Evolutionary conservation across 768 basidiomycete species (phyloP).

Genomic region (Collybia mongolica): DNA sequence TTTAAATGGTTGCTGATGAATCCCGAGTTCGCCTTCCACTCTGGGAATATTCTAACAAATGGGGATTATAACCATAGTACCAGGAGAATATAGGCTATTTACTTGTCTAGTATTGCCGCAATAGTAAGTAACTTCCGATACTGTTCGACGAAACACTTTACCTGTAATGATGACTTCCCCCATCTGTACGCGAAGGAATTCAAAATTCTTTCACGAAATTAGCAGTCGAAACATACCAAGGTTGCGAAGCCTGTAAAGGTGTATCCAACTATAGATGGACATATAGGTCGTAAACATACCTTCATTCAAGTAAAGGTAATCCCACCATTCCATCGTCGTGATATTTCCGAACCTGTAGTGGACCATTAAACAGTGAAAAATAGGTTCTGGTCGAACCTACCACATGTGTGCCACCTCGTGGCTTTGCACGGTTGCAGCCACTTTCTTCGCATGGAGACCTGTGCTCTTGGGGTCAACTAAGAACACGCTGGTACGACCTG

Average conservation of each 20-base stretch:
- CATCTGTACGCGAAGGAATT: constrained; percentile 45
- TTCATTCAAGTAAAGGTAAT: constrained; percentile 81
- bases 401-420: constrained; percentile 91
- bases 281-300: constrained; percentile 31
- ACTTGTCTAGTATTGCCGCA: constrained; percentile 45
- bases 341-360: constrained; percentile 81
- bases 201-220: background rate
- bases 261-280: background rate
- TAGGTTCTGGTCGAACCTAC: constrained; percentile 28
- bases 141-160: constrained; percentile 23
- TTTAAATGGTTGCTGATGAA: constrained; percentile 79
- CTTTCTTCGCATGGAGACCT: constrained; percentile 72
- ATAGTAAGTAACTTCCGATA: background rate
- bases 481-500: constrained; percentile 79
- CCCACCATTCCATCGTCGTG: constrained; percentile 94
- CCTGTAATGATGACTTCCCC: constrained; percentile 85
- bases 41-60: constrained; percentile 66
- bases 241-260: constrained; percentile 73
- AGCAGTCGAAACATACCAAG: constrained; percentile 42
- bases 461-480: constrained; percentile 73
- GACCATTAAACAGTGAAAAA: background rate
- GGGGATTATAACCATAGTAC: background rate
- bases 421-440: constrained; percentile 71
- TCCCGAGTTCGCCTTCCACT: constrained; percentile 80
- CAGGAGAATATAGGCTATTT: background rate